Base-by-base conservation (phyloP, 2,329 filamentous ascomycete species). In the Xylogone sp. region DNA sequence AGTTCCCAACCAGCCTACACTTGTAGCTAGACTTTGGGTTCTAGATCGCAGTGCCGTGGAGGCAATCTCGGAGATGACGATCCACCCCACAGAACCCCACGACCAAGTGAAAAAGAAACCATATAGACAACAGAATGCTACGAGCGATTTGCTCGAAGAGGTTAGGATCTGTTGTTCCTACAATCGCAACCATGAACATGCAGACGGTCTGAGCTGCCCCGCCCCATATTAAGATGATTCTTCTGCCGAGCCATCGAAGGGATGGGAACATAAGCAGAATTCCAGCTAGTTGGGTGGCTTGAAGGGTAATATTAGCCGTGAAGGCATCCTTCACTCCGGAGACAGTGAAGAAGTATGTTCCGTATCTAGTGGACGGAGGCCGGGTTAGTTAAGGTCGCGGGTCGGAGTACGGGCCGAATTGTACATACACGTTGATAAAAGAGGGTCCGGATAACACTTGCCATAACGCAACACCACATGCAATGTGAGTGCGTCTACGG, bases 31-130 rank as follows among this genome's bases (percentile, higher is more conserved):
- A 1, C 92, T 90, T 21, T 94, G 86, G 1, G 90, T 95, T 75
- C 95, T 95, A 73, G 93, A 90, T 65, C 90, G 87, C 39, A 96
- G 76, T 1, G 90, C 81, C 18, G 88, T 82, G 0, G 88, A 90
- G 0, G 88, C 90, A 22, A 95, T 71, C 68, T 95, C 90, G 2
- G 86, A 82, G 5, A 95, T 90, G 7, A 95, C 79, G 0, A 88
- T 92, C 71, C 93, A 95, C 68, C 87, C 89, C 6, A 95, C 88
- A 0, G 90, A 92, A 34, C 90, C 90, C 45, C 95, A 90, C 0
- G 88, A 88, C 46, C 91, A 75, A 66, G 95, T 88, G 71, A 94
- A 96, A 59, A 85, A 80, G 48, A 92, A 74, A 2, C 90, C 85
- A 86, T 86, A 92, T 52, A 84, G 69, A 42, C 92, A 75, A 86